Conservation (phyloP, 306 rosid species). For the Luffa aegyptiaca region DNA sequence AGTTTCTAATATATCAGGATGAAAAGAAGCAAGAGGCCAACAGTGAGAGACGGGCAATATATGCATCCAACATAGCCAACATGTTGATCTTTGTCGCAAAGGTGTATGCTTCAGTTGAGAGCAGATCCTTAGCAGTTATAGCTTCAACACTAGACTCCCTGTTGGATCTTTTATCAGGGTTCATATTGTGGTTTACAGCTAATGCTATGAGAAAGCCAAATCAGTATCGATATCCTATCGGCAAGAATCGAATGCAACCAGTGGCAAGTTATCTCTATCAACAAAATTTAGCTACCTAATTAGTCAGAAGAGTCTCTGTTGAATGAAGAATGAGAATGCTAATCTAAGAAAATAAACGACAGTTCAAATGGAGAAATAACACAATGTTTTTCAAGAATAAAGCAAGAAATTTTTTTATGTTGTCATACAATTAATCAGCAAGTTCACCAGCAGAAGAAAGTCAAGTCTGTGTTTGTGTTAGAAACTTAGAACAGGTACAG, state of each 20-base stretch:
- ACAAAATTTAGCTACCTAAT: background rate
- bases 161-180: slow-evolving; percentile 84
- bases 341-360: background rate
- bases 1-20: slow-evolving; percentile 23
- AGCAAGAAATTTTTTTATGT: background rate
- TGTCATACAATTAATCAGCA: background rate
- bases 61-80: slow-evolving; percentile 65
- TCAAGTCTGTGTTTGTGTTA: background rate
- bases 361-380: background rate
- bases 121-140: slow-evolving; percentile 93
- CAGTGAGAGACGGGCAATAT: slow-evolving; percentile 53
- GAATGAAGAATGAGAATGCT: background rate
- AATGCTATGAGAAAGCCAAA: slow-evolving; percentile 80
- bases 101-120: slow-evolving; percentile 63
- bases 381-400: background rate
- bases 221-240: slow-evolving; percentile 59
- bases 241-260: slow-evolving; percentile 90
- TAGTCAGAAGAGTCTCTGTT: background rate
- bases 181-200: slow-evolving; percentile 81
- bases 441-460: background rate
- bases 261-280: slow-evolving; percentile 38
- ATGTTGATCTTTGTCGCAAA: slow-evolving; percentile 65
- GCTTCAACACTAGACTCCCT: slow-evolving; percentile 94
- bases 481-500: background rate
- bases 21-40: slow-evolving; percentile 40